Conservation (phyloP, 202 grass and related monocot genomes). For the Zoysia matrella region DNA sequence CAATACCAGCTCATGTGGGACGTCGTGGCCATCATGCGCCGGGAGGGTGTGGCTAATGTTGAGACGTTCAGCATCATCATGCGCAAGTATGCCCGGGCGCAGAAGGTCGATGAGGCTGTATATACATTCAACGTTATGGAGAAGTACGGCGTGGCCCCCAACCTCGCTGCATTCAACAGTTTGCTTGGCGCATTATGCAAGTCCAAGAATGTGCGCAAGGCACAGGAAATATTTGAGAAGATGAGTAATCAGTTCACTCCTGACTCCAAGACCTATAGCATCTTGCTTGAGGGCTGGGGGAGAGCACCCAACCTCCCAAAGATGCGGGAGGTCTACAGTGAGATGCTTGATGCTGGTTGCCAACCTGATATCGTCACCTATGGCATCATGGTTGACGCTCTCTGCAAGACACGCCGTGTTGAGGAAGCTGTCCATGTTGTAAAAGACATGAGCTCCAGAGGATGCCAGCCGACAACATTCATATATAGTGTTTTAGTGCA, state of each 20-base stretch:
- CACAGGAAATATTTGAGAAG: conserved; percentile 88
- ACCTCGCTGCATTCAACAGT: conserved; percentile 74
- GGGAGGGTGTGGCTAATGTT: conserved; percentile 63
- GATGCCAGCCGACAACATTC: conserved; percentile 75
- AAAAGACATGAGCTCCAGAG: conserved; percentile 66
- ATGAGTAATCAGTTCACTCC: conserved; percentile 61
- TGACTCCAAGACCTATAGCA: conserved; percentile 92
- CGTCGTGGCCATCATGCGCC: conserved; percentile 69
- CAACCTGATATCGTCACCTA: conserved; percentile 93
- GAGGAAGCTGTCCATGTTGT: conserved; percentile 79
- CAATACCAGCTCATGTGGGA: conserved; percentile 98
- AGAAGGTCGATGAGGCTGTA: conserved; percentile 82
- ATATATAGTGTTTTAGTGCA: conserved; percentile 87
- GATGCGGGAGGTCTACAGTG: conserved; percentile 76
- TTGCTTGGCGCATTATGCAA: conserved; percentile 78
- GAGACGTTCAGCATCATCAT: conserved; percentile 97
- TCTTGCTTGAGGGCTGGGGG: conserved; percentile 97
- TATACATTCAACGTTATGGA: conserved; percentile 96
- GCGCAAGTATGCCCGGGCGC: conserved; percentile 80
- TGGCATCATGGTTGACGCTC: conserved; percentile 88
- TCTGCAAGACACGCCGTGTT: conserved; percentile 75
- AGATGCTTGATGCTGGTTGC: conserved; percentile 63
- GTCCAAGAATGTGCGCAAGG: conserved; percentile 88
- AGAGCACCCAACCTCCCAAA: conserved; percentile 85
- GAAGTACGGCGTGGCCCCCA: conserved; percentile 66